Base-by-base conservation (phyloP, 2,329 filamentous ascomycete species). In the Didymella sp. region DNA sequence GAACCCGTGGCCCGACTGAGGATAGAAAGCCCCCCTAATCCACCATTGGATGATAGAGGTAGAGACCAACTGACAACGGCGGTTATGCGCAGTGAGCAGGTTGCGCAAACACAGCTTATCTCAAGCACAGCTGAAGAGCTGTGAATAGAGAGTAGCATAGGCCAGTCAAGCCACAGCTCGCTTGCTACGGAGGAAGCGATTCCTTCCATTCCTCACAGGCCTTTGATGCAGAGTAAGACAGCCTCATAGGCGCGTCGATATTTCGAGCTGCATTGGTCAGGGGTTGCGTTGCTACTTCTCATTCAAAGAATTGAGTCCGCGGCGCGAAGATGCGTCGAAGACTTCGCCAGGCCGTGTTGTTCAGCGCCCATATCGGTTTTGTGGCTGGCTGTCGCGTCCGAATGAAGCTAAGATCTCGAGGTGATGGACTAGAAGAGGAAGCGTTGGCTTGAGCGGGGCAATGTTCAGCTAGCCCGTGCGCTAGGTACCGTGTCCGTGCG, bases 371-470 rank as follows among this genome's bases (percentile, higher is more conserved):
- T 47, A 33, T 46, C 21, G 4, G 35, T 25, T 40, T 47, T 33
- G 54, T 57, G 54, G 54, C 54, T 57, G 42, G 54, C 54, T 57
- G 54, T 48, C 53, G 17, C 35, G 6, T 42, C 47, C 40, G 1
- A 43, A 47, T 38, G 41, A 6, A 9, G 24, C 21, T 25, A 21
- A 27, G 37, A 31, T 42, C 7, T 49, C n/a, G 43, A 31, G 30
- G 41, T 28, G 31, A 27, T 54, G 45, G 6, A 22, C 38, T 50
- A 37, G 21, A 50, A 31, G 35, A 42, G 47, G 47, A 50, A 49
- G 46, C 17, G 33, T 31, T 40, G 46, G 35, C 44, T 37, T 38
- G 17, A 13, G 17, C 2, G 35, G 47, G 47, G 24, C 21, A 21
- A 43, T 12, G 38, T 35, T 48, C 47, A 50, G 47, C 47, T 49